Evolutionary conservation across 1,139 yeast genomes (phyloP), one percentile per base, ranked within the genome.

Genomic region (Sugiyamaella novakii): DNA sequence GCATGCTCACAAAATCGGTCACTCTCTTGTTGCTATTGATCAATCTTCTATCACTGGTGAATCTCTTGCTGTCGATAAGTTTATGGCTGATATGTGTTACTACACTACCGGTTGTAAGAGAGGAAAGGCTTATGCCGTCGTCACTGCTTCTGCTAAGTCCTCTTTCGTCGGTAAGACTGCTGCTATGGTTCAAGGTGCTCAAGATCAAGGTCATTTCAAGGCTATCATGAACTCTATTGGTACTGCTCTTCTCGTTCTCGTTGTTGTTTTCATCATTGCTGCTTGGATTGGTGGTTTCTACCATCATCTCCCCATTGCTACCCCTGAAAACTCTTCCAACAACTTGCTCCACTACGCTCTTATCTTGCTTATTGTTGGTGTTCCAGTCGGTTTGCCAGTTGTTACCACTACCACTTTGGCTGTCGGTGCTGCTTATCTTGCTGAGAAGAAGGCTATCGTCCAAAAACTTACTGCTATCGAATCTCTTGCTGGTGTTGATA

Each of bases 361-460:
- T 72, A 94, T 91, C 66, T 84, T 86, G 72, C 84, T 92, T 77
- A 85, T 86, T 74, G 82, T 87, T 68, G 96, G 95, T 85, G 95
- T 87, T 62, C 95, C 95, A 74, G 95, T 86, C 65, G 95, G 95
- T 84, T 80, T 86, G 73, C 95, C 95, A 74, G 95, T 92, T 72
- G 95, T 86, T 67, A 94, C 86, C 64, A 86, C 95, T 78, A 86
- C 95, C 68, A 86, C 95, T 73, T 84, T 86, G 92, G 95, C 95
- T 74, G 95, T 86, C 73, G 95, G 95, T 83, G 95, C 95, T 73
- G 94, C 94, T 72, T 86, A 86, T 85, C 77, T 86, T 72, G 95
- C 95, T 69, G 84, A 84, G 79, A 85, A 85, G 75, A 87, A 85
- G 77, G 95, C 95, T 65, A 86, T 86, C 79, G 95, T 86, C 63